Percentiles rank a stretch among this genome's conserved stretches.
Conservation (phyloP, 768 basidiomycete species). For the Mycena capillaripes region DNA sequence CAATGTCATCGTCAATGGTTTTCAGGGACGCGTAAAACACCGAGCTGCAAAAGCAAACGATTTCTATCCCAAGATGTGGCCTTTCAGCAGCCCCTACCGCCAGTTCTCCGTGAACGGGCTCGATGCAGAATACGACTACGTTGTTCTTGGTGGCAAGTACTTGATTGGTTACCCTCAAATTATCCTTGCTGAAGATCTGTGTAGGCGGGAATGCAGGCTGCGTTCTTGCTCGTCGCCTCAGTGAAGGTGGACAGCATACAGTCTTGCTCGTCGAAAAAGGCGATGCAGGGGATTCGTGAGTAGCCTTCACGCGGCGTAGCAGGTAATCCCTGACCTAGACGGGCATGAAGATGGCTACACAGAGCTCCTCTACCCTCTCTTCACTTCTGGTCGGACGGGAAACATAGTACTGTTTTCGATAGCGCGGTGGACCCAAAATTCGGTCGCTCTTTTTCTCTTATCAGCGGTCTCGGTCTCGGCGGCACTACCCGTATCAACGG, state of each 20-base stretch:
- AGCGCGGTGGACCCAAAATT: slow-evolving; percentile 24
- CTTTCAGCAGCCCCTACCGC: no score
- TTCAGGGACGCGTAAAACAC: no score
- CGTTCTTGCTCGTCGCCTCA: slow-evolving; percentile 46
- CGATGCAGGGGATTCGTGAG: slow-evolving; percentile 37
- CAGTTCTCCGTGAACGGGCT: no score
- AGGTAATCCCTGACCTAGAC: no score
- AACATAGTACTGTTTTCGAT: slow-evolving; percentile 36
- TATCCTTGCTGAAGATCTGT: no score
- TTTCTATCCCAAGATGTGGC: no score
- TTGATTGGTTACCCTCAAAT: no score
- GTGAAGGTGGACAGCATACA: slow-evolving; percentile 41
- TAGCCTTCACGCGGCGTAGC: no score
- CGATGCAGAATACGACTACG: no score
- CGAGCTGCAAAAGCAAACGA: no score
- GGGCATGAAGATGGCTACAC: slow-evolving; percentile 38
- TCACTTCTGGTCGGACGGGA: slow-evolving; percentile 41
- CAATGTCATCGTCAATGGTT: no score
- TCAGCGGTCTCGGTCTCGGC: slow-evolving; percentile 46
- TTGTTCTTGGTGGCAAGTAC: no score
- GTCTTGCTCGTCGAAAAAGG: slow-evolving; percentile 50
- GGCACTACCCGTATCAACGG: slow-evolving; percentile 46
- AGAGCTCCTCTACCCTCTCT: slow-evolving; percentile 48
- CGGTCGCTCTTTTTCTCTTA: slow-evolving; percentile 32
- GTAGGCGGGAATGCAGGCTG: slow-evolving; percentile 49